These are phyloP conservation scores for Purshia tridentata DNA, from an alignment of 306 rosid species.

Conservation along the genomic window DNA sequence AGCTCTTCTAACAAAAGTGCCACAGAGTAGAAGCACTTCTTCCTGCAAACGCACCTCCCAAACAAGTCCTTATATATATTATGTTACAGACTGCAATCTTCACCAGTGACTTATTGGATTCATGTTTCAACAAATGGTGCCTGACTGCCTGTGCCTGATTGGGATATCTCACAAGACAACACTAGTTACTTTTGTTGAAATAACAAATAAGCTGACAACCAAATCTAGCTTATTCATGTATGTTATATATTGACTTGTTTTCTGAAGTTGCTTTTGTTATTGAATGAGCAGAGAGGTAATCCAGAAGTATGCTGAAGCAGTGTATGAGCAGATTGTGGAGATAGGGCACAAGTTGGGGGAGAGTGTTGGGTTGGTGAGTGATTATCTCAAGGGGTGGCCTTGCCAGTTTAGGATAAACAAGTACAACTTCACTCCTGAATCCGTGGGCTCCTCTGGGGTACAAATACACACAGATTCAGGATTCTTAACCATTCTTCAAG, in stretches of 20 bases:
- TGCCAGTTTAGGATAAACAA: slow-evolving; percentile 61
- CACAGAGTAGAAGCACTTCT: too few species aligned
- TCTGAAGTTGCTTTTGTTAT: background rate
- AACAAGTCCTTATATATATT: too few species aligned
- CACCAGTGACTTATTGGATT: too few species aligned
- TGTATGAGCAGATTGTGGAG: slow-evolving; percentile 35
- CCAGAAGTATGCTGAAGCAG: slow-evolving; percentile 39
- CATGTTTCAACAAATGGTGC: too few species aligned
- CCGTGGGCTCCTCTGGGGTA: slow-evolving; percentile 47
- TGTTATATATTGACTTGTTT: background rate
- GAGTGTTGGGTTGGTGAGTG: slow-evolving; percentile 37
- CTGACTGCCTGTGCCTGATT: too few species aligned
- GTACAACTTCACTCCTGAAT: slow-evolving; percentile 49
- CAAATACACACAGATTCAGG: slow-evolving; percentile 56
- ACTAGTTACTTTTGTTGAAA: background rate
- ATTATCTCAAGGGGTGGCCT: slow-evolving; percentile 43
- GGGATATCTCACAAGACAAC: background rate
- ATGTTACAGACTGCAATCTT: too few species aligned
- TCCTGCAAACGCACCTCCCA: too few species aligned
- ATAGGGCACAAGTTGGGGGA: slow-evolving; percentile 44
- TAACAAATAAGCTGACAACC: too few species aligned
- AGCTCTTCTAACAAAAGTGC: too few species aligned
- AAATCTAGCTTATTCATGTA: background rate
- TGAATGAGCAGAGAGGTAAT: slow-evolving; percentile 23
- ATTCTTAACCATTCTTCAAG: slow-evolving; percentile 61